Evolutionary conservation across 1,284 basidiomycete genomes (phyloP), one percentile per base, ranked within the genome.

Genomic region (Bondarzewia mesenterica): DNA sequence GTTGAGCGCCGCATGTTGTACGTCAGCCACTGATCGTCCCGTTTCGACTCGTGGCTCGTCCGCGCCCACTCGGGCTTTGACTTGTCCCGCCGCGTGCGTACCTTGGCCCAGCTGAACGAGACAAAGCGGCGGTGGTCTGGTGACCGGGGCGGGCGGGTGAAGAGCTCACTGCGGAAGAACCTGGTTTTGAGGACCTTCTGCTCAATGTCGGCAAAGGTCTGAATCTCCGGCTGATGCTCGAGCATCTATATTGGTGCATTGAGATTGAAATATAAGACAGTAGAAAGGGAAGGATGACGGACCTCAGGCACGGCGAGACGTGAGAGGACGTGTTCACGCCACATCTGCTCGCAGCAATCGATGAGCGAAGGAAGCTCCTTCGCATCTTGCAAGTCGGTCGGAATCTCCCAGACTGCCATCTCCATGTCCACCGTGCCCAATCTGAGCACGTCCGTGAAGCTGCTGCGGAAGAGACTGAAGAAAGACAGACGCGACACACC

Each of bases 321-420:
- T 20, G 29, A 35, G 29, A 45, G 44, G 18, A 45, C 35, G n/a
- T 45, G 44, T 27, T 45, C 44, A 15, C 44, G 27, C 44, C 44
- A 45, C 35, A 37, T 45, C 16, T 45, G 29, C 20, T 45, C 44
- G 15, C 44, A 45, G 27, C 27, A 29, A 14, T 45, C 44, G 5
- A 45, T 16, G 8, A 45, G 25, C 44, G 25, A 25, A 20, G 44
- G 44, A 8, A 45, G 44, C 22, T 45, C 44, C 5, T 25, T 35
- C 20, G 25, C 27, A 12, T 27, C 44, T n/a, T 29, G 16, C 3
- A 45, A 32, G 6, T 45, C 44, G 7, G n/a, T 15, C n/a, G 29
- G 18, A 15, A 36, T 21, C 27, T 36, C 44, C 25, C 44, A 45
- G 7, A 22, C 25, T 2, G 27, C 44, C 18, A 45, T 25, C 27